Base-by-base conservation (phyloP, 805 yeast species). In the Kodamaea sagamina region DNA sequence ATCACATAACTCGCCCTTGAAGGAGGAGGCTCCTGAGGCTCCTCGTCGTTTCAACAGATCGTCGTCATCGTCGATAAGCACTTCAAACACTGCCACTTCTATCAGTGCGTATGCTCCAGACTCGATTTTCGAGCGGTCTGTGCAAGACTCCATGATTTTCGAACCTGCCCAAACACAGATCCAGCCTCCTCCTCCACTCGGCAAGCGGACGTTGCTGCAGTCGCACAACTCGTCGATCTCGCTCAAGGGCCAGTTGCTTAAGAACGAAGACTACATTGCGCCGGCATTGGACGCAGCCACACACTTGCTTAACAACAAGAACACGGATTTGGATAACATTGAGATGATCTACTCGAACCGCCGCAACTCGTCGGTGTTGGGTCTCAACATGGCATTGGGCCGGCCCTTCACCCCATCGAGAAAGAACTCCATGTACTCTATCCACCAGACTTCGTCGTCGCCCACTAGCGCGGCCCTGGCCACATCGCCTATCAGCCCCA, bases 261-360 rank as follows among this genome's bases (percentile, higher is more conserved):
- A 75, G 26, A 62, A 68, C 6, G 83, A 87, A 60, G 86, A 89
- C 61, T 78, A 65, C 51, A 86, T 88, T 15, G 86, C 95, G 1
- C 90, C 96, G 0, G 87, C 87, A 5, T 68, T 88, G 52, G 95
- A 87, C 54, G 76, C 76, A 16, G 88, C 95, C 6, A 78, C 93
- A 4, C 75, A 82, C 13, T 79, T 84, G 47, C 68, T 86, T 27
- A 72, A 81, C 32, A 77, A 82, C 10, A 81, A 81, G 53, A 64
- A 70, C 34, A 70, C 84, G 4, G 78, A 84, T 53, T 74, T 89
- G 47, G 84, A 85, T 50, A 74, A 77, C 42, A 81, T 86, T 10
- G 90, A 86, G 47, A 78, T 88, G 63, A 80, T 87, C 12, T 81
- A 82, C 53, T 68, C 83, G 26, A 54, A 52, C 34, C 67, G 84